Evolutionary conservation across 345 rosid species (phyloP).

Genomic region (Rubroshorea leprosula): DNA sequence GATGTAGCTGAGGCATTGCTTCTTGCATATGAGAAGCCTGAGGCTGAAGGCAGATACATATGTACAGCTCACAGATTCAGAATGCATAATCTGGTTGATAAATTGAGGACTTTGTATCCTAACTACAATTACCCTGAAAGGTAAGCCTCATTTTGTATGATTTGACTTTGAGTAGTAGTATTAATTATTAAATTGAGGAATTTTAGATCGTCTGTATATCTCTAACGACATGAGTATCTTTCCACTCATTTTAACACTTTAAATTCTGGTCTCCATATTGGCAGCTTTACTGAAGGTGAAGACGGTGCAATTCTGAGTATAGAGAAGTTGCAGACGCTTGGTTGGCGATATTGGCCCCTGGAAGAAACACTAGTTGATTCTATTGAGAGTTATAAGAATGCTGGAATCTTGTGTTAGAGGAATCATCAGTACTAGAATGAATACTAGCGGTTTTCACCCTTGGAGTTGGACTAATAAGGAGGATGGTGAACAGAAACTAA

Average conservation of each 20-base stretch:
- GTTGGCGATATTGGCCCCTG: constrained; percentile 45
- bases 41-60: constrained; percentile 66
- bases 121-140: constrained; percentile 49
- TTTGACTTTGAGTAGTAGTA: background rate
- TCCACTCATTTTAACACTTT: background rate
- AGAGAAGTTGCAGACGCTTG: constrained; percentile 40
- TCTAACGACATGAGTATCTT: background rate
- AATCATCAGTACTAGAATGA: too few relatives aligned
- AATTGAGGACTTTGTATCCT: constrained; percentile 45
- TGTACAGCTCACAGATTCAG: constrained; percentile 30
- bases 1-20: constrained; percentile 62
- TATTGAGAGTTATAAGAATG: constrained; percentile 35
- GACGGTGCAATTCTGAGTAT: constrained; percentile 26
- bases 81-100: constrained; percentile 34
- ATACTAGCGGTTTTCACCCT: background rate
- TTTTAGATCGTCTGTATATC: background rate
- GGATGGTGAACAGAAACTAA: too few relatives aligned
- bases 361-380: constrained; percentile 51
- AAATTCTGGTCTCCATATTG: background rate
- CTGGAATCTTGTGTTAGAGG: constrained; percentile 32
- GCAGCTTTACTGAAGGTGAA: constrained; percentile 27
- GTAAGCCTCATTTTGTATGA: constrained; percentile 22
- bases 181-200: background rate
- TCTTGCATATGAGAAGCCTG: constrained; percentile 50
- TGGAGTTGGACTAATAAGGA: background rate